These are phyloP conservation scores for Globisporangium camurandrum DNA, from an alignment of 352 stramenopile species.

Conservation along the genomic window DNA sequence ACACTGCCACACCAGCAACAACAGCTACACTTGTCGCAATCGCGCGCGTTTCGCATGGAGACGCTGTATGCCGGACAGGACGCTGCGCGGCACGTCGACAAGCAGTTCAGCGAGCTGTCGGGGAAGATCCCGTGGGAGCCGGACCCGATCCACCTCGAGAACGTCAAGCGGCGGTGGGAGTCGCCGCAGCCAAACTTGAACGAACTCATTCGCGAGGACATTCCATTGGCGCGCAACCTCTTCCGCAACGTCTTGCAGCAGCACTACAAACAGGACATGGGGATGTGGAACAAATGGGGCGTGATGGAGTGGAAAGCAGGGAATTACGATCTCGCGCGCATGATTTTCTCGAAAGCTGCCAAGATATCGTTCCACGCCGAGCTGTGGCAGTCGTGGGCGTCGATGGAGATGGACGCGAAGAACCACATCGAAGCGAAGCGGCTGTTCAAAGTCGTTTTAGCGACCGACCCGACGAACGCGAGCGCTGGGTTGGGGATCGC, in stretches of 20 bases:
- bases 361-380: conserved; percentile 65
- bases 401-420: conserved; percentile 73
- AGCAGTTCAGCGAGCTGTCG: conserved; percentile 70
- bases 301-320: conserved; percentile 86
- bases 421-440: conserved; percentile 73
- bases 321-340: conserved; percentile 73
- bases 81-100: conserved; percentile 53
- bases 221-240: conserved; percentile 55
- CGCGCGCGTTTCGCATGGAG: conserved; percentile 25
- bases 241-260: conserved; percentile 79
- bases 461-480: conserved; percentile 57
- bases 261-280: conserved; percentile 77
- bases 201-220: conserved; percentile 74
- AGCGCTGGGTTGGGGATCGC: conserved; percentile 71
- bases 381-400: conserved; percentile 81
- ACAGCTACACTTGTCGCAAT: not conserved
- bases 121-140: conserved; percentile 78
- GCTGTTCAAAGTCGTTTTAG: conserved; percentile 77
- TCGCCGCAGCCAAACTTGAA: conserved; percentile 62
- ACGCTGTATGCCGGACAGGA: conserved; percentile 70
- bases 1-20: not conserved
- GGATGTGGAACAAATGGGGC: conserved; percentile 89
- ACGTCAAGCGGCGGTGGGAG: conserved; percentile 49
- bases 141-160: conserved; percentile 42
- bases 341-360: conserved; percentile 79